A percentile compares a stretch with the other conserved stretches of the same genome.
phyloP scores from a whole-genome alignment of 1,284 basidiomycete genomes.

The Apiotrichum laibachii region DNA sequence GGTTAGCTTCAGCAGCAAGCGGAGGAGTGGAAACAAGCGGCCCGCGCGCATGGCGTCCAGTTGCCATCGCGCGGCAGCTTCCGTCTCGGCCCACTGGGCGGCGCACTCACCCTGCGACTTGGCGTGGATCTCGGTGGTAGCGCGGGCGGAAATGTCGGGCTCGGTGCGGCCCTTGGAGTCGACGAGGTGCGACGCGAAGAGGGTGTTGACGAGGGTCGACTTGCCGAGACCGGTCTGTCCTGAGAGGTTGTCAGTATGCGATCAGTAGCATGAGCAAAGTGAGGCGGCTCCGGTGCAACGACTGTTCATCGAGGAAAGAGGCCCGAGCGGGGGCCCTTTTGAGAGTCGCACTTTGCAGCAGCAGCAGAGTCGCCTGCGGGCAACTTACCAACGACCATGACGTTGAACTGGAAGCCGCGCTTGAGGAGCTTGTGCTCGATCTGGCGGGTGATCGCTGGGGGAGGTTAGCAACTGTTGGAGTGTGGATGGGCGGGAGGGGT shows the following conservation, averaged over 20 bases:
- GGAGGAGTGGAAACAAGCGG: slow-evolving; percentile 1
- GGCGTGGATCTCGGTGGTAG: slow-evolving; percentile 96
- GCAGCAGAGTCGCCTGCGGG: too few species aligned
- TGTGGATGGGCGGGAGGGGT: not conserved
- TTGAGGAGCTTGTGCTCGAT: slow-evolving; percentile 99
- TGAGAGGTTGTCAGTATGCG: slow-evolving; percentile 37
- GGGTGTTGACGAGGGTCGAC: slow-evolving; percentile 97
- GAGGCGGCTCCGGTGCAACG: too few species aligned
- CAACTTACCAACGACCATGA: slow-evolving; percentile 84
- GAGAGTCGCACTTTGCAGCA: not conserved
- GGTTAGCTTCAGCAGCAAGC: slow-evolving; percentile 5
- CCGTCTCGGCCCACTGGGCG: not conserved
- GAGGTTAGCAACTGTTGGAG: not conserved
- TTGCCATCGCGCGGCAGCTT: not conserved
- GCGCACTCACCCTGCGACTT: slow-evolving; percentile 77
- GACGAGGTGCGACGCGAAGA: slow-evolving; percentile 96
- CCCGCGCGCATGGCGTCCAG: not conserved
- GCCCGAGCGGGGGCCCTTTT: not conserved
- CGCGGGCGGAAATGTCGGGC: slow-evolving; percentile 79
- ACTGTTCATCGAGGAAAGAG: not conserved
- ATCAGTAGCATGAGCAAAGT: too few species aligned
- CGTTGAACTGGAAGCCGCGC: slow-evolving; percentile 98
- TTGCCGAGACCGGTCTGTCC: slow-evolving; percentile 98
- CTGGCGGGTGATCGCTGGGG: slow-evolving; percentile 78
- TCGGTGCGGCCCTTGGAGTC: slow-evolving; percentile 93